Evolutionary conservation across 2,329 filamentous ascomycete species (phyloP), one percentile per base, ranked within the genome.

Genomic region (Fusarium stilboides): DNA sequence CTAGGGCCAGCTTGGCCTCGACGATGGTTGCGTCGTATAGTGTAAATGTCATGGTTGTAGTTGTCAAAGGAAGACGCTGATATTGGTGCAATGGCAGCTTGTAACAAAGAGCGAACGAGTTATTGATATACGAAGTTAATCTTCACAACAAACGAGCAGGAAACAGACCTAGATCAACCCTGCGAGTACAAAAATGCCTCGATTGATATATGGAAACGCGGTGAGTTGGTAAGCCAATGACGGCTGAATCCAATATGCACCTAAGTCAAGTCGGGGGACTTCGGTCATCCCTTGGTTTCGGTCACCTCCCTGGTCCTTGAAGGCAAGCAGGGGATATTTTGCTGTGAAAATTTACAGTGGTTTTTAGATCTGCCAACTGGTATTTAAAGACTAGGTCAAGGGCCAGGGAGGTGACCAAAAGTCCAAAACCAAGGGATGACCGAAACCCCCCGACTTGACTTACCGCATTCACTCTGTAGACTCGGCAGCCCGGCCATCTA

Each of bases 1-100:
- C 68, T 17, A 80, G 62, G 52, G 56, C 58, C 13, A 63, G 65
- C 61, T 62, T 75, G 31, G 77, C 63, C 46, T 69, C 62, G 8
- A 75, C 69, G 36, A 81, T 67, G 33, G 69, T 76, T 53, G 74
- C 60, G 34, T 81, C 77, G 70, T 79, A 80, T 36, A 81, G 61
- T 14, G 78, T 72, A 53, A 70, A 76, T 9, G 57, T 34, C 74
- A 76, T 75, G 44, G 10, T 42, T 40, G 3, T 15, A 39, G 28
- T 39, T 13, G 22, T 28, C 3, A 10, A 36, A 39, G 17, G 15
- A 17, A n/a, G 19, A 26, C 8, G n/a, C 36, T 28, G 33, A 13
- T 43, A 19, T 28, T 36, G 15, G 15, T 15, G 12, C 10, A 33
- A 37, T 22, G 19, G 5, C 7, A 22, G 12, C 28, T 36, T 13